These are phyloP conservation scores for Trichoderma koningii DNA, from an alignment of 2,329 filamentous ascomycete species.

Conservation along the genomic window DNA sequence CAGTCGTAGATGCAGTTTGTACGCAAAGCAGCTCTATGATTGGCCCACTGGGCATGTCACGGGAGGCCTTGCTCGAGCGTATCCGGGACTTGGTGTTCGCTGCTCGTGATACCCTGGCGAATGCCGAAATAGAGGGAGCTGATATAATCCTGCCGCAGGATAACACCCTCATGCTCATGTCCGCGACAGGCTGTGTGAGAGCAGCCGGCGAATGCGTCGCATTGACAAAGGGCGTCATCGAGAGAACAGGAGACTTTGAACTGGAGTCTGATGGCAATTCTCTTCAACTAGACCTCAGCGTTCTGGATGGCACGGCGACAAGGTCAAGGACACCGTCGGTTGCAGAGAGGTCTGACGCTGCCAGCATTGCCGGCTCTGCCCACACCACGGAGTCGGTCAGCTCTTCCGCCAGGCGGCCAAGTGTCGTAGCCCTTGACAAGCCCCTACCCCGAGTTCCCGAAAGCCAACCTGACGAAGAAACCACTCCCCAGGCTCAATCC, in stretches of 20 bases:
- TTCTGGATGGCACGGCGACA: constrained; percentile 50
- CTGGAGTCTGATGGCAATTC: constrained; percentile 67
- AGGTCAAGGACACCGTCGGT: constrained; percentile 39
- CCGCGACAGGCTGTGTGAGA: constrained; percentile 84
- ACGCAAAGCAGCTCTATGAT: constrained; percentile 71
- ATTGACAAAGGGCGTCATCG: constrained; percentile 81
- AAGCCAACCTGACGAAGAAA: constrained; percentile 25
- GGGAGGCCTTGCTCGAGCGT: constrained; percentile 74
- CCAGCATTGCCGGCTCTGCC: constrained; percentile 45
- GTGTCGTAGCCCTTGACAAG: constrained; percentile 60
- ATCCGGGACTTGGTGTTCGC: constrained; percentile 80
- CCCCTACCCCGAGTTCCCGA: constrained; percentile 66
- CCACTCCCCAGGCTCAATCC: constrained; percentile 37
- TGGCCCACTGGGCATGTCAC: constrained; percentile 66
- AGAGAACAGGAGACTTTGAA: constrained; percentile 89
- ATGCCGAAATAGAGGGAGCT: constrained; percentile 68
- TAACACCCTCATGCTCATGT: constrained; percentile 71
- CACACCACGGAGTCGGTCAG: constrained; percentile 44
- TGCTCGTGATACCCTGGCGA: constrained; percentile 75
- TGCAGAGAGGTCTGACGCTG: constrained; percentile 42
- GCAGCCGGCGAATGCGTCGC: constrained; percentile 89
- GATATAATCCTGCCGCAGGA: constrained; percentile 80
- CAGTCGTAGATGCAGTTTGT: constrained; percentile 79
- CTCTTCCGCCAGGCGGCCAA: constrained; percentile 43
- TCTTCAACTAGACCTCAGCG: constrained; percentile 57